phyloP scores from a whole-genome alignment of 1,284 basidiomycete genomes.

The Irpex rosettiformis region DNA sequence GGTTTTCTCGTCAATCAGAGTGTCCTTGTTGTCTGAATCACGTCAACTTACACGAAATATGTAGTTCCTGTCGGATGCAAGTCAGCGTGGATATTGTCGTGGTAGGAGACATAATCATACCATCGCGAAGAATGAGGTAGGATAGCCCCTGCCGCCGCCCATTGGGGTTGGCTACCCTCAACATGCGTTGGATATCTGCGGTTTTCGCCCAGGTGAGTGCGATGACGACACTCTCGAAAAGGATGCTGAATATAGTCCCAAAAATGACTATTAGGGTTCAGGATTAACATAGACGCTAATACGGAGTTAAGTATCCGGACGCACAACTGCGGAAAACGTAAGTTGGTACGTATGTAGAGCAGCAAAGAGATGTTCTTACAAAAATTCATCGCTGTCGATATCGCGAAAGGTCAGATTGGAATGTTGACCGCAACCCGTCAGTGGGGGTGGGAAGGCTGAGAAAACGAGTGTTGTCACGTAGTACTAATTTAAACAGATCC shows the following conservation, averaged over 20 bases:
- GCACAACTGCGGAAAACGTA: not conserved
- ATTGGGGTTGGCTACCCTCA: not conserved
- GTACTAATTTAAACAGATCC: not conserved
- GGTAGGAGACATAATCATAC: not conserved
- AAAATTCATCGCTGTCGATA: slow-evolving; percentile 3
- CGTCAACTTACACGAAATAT: not conserved
- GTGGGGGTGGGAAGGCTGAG: slow-evolving; percentile 10
- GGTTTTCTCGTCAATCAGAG: too few relatives aligned
- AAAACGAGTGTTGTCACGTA: slow-evolving; percentile 6
- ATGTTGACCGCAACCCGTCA: slow-evolving; percentile 11
- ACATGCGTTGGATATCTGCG: not conserved
- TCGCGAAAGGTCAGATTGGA: not conserved
- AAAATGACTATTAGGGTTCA: slow-evolving; percentile 5
- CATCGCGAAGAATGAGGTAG: not conserved
- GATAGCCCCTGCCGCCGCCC: not conserved
- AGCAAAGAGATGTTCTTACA: slow-evolving; percentile 2
- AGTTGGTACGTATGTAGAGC: not conserved
- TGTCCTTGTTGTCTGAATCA: not conserved
- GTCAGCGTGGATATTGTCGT: not conserved
- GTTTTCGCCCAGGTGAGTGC: slow-evolving; percentile 12
- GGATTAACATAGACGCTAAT: not conserved
- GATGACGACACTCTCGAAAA: slow-evolving; percentile 10
- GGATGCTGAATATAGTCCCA: slow-evolving; percentile 8
- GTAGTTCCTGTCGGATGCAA: not conserved
- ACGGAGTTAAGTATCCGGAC: not conserved